phyloP scores from a whole-genome alignment of 202 grass and related monocot species.

The Carex arenaria region DNA sequence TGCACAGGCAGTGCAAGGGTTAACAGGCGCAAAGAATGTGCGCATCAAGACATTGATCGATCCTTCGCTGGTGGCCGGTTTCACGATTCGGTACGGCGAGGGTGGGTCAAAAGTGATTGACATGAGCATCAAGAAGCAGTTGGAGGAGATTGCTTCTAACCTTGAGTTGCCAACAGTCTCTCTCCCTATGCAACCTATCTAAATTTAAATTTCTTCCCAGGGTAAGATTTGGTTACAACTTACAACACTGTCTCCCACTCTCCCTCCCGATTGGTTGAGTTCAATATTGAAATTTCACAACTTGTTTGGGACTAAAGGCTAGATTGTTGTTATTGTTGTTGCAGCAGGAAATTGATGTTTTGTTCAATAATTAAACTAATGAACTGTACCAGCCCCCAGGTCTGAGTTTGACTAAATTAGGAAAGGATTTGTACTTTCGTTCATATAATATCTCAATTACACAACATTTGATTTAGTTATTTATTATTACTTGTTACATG shows the following conservation, averaged over 20 bases:
- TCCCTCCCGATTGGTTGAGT: no score
- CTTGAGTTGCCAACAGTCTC: slow-evolving; percentile 53
- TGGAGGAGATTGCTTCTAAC: slow-evolving; percentile 67
- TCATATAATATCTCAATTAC: background rate
- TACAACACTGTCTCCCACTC: background rate
- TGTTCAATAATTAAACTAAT: background rate
- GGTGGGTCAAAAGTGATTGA: slow-evolving; percentile 68
- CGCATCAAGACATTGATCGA: slow-evolving; percentile 74
- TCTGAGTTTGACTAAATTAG: background rate
- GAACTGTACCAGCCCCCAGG: background rate
- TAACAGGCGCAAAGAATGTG: slow-evolving; percentile 75
- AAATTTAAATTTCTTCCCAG: background rate
- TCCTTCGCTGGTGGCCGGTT: slow-evolving; percentile 72
- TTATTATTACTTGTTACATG: background rate
- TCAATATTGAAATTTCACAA: no score
- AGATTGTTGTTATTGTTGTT: no score
- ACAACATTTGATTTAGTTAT: background rate
- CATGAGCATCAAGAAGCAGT: slow-evolving; percentile 87
- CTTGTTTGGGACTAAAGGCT: no score
- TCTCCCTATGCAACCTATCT: slow-evolving; percentile 37
- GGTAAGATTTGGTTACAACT: slow-evolving; percentile 10
- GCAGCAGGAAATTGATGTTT: background rate
- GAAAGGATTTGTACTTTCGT: background rate
- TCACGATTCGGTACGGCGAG: slow-evolving; percentile 73
- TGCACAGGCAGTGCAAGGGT: slow-evolving; percentile 60